A percentile compares a stretch with the other conserved stretches of the same genome.
These are phyloP conservation scores for Geotrichum carabidarum DNA, from an alignment of 1,139 yeast species.

Conservation along the genomic window DNA sequence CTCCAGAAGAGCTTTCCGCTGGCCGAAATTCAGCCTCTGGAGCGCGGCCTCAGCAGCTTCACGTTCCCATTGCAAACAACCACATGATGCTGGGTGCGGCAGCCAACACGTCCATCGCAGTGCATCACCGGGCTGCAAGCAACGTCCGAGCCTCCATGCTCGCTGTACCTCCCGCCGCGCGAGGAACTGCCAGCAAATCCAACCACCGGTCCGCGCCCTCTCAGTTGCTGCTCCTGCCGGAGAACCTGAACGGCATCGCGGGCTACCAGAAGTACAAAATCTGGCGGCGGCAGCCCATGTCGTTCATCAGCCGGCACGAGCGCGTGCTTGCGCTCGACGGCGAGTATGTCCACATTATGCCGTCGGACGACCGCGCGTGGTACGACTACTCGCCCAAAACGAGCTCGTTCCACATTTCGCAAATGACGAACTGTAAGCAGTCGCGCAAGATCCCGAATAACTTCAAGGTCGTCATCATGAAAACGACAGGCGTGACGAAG, in stretches of 20 bases:
- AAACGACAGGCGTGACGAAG: constrained; percentile 55
- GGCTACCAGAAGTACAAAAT: constrained; percentile 61
- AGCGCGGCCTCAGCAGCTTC: not conserved
- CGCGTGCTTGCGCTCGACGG: constrained; percentile 87
- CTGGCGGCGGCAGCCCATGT: constrained; percentile 82
- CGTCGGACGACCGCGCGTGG: constrained; percentile 65
- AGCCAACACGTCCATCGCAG: not conserved
- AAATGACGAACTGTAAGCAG: constrained; percentile 69
- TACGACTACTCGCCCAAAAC: constrained; percentile 69
- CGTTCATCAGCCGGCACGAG: constrained; percentile 76
- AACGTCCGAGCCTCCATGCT: not conserved
- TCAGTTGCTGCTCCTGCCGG: constrained; percentile 12
- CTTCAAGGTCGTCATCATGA: constrained; percentile 76
- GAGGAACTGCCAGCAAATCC: not conserved
- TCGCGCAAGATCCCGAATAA: constrained; percentile 71
- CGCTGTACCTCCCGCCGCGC: not conserved
- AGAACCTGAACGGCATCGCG: constrained; percentile 11
- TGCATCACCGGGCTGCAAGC: not conserved
- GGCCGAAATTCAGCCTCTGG: not conserved
- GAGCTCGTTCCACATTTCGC: constrained; percentile 79
- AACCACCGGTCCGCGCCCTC: not conserved
- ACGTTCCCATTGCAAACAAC: not conserved
- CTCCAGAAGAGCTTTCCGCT: not conserved
- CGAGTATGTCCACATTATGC: constrained; percentile 83
- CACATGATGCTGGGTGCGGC: not conserved